Conservation (phyloP, 495 filamentous ascomycete species). For the Penicillium roqueforti region DNA sequence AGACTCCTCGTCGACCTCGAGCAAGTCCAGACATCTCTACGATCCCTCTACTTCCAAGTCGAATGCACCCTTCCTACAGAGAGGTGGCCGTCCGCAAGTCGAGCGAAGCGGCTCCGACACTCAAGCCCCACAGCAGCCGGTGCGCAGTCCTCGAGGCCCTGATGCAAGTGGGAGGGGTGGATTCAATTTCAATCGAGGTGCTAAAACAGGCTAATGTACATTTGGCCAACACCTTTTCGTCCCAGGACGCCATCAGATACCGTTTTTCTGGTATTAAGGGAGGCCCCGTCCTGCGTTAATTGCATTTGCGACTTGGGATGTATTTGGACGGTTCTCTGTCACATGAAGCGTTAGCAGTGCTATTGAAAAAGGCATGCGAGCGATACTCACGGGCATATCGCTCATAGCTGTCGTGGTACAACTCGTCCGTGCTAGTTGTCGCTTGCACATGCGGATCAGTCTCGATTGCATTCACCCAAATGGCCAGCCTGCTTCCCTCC, state of each 20-base stretch:
- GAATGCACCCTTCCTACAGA: slow-evolving; percentile 49
- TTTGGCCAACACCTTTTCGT: neutral
- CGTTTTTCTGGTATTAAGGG: slow-evolving; percentile 27
- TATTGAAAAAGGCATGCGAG: neutral
- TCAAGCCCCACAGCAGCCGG: slow-evolving; percentile 51
- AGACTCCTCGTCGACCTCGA: slow-evolving; percentile 45
- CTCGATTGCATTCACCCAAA: slow-evolving; percentile 82
- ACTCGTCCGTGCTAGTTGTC: slow-evolving; percentile 70
- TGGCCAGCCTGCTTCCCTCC: slow-evolving; percentile 63
- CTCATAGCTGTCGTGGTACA: slow-evolving; percentile 72
- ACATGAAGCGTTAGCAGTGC: slow-evolving; percentile 15
- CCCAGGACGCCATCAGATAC: neutral
- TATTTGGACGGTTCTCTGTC: slow-evolving; percentile 57
- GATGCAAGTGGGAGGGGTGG: slow-evolving; percentile 72
- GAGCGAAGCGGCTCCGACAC: slow-evolving; percentile 38
- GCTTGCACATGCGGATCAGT: slow-evolving; percentile 64
- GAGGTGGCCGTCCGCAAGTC: slow-evolving; percentile 40
- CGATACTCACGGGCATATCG: slow-evolving; percentile 56
- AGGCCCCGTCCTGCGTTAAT: slow-evolving; percentile 54
- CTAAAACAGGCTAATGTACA: slow-evolving; percentile 32
- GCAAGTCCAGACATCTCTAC: slow-evolving; percentile 55
- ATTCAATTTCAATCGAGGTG: slow-evolving; percentile 58
- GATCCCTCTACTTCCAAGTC: slow-evolving; percentile 69
- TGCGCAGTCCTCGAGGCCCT: slow-evolving; percentile 69
- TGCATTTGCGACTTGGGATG: slow-evolving; percentile 55